phyloP scores from a whole-genome alignment of 345 rosid genomes.

The Lumnitzera littorea region DNA sequence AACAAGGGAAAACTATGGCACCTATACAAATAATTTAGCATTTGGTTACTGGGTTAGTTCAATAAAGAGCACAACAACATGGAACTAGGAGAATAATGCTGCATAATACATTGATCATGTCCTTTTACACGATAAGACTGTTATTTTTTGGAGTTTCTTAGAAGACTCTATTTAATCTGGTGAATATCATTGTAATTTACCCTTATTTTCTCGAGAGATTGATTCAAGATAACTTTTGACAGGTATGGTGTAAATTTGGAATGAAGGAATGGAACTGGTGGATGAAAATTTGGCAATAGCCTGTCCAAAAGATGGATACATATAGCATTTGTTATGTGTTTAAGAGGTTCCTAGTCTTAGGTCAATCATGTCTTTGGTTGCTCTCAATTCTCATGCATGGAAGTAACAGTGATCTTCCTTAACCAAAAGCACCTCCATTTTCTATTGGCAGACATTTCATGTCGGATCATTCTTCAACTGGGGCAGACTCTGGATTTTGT shows the following conservation, averaged over 20 bases:
- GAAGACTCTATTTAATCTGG: no score
- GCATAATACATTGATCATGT: no score
- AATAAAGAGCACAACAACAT: no score
- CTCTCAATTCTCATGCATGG: conserved; percentile 31
- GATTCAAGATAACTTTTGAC: background rate
- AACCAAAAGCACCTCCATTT: conserved; percentile 18
- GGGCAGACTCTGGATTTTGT: no score
- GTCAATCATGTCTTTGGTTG: conserved; percentile 39
- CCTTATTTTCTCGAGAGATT: background rate
- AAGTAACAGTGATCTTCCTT: conserved; percentile 30
- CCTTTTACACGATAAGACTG: no score
- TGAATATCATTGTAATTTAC: background rate
- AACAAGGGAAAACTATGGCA: no score
- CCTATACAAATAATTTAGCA: no score
- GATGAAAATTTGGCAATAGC: conserved; percentile 16
- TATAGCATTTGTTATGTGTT: conserved; percentile 33
- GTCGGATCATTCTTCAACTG: conserved; percentile 17
- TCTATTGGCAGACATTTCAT: background rate
- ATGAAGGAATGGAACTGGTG: conserved; percentile 27
- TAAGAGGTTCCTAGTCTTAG: conserved; percentile 33
- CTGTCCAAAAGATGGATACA: conserved; percentile 31
- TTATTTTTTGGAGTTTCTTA: no score
- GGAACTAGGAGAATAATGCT: no score
- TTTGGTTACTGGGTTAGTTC: no score
- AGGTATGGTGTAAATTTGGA: conserved; percentile 47